Base-by-base conservation (phyloP, 768 basidiomycete species). In the Lenzites betulinus region DNA sequence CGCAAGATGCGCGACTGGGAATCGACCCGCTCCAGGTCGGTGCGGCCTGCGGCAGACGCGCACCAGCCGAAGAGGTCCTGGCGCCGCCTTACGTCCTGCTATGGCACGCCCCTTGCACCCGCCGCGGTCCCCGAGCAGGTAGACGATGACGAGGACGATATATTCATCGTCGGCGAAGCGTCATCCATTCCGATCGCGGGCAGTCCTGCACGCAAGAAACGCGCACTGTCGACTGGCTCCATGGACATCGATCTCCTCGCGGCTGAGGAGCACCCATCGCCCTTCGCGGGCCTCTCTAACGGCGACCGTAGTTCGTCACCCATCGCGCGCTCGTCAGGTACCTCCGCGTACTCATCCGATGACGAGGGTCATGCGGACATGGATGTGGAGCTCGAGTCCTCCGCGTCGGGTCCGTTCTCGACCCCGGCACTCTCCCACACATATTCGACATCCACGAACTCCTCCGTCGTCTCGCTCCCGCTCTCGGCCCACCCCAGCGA, bases 1-100 rank as follows among this genome's bases (percentile, higher is more conserved):
- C 81, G 78, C 57, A 84, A 86, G 52, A 90, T 91, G 89, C 86
- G 86, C 56, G 84, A 89, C 64, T 87, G 85, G 68, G 89, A 90
- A 70, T 73, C 77, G 50, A 77, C 78, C 25, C 77, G 83, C 56
- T 80, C 80, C 38, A 74, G 74, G 26, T 26, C 53, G 18, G 47
- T 35, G 58, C 59, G 64, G 20, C 52, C 41, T 35, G 44, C 51
- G 9, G 33, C 42, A 38, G 58, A 51, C 26, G 36, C 33, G 9
- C 38, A 33, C 44, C 59, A 50, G 41, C 42, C 42, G 18, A 43
- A 25, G 38, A 39, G 52, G 35, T 50, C 53, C 15, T 39, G 58
- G 42, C 64, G 58, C 18, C 58, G 56, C 49, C 56, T 47, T 25
- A 56, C 48, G n/a, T 53, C 55, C 39, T 64, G 54, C 58, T 53